Evolutionary conservation across 192 early-diverging fungal genomes (phyloP).

Genomic region (Coemansia sp.): DNA sequence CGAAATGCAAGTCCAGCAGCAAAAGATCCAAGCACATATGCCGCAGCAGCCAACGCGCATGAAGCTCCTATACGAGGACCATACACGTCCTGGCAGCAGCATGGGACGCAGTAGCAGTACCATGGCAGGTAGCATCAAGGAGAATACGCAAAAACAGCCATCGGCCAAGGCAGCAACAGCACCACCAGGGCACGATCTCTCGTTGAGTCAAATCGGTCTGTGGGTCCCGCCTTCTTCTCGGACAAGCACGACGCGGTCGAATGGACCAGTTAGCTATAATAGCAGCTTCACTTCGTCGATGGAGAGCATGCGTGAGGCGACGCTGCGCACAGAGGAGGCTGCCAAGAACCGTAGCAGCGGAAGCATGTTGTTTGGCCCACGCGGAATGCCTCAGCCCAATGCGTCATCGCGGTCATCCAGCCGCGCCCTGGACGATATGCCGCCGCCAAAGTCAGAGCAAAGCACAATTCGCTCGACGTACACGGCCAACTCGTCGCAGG

Average conservation of each 20-base stretch:
- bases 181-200: conserved; percentile 14
- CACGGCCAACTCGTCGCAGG: conserved; percentile 15
- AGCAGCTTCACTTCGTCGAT: conserved; percentile 53
- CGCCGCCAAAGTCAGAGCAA: conserved; percentile 15
- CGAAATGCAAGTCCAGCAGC: conserved; percentile 56
- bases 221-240: conserved; percentile 26
- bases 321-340: conserved; percentile 37
- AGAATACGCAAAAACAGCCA: conserved; percentile 6
- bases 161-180: not conserved
- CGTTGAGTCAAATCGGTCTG: conserved; percentile 37
- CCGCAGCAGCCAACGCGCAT: conserved; percentile 51
- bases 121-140: conserved; percentile 12
- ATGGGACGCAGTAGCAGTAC: conserved; percentile 28
- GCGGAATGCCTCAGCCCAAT: conserved; percentile 40
- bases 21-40: conserved; percentile 53
- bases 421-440: conserved; percentile 24
- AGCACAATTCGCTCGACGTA: conserved; percentile 28
- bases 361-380: conserved; percentile 56
- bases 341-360: conserved; percentile 29
- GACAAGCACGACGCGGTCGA: conserved; percentile 14
- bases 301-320: conserved; percentile 53
- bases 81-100: conserved; percentile 28
- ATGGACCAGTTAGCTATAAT: not conserved
- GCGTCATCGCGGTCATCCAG: conserved; percentile 32
- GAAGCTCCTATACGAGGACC: conserved; percentile 56